Evolutionary conservation across 116 monocot species (phyloP), one percentile per base, ranked within the genome.

Genomic region (Dioscorea cayenensis): DNA sequence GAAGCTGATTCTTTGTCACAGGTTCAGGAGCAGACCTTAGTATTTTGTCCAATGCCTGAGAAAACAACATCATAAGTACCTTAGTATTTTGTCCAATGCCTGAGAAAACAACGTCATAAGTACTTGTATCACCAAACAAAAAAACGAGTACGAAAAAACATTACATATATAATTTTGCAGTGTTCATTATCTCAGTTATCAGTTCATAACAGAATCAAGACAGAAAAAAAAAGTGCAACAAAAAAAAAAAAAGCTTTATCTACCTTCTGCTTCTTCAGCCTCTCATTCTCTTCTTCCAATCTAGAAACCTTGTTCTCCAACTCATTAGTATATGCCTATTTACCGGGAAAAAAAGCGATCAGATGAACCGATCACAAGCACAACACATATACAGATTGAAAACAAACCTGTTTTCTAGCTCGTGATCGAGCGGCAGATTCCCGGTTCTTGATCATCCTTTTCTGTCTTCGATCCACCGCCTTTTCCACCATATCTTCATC

Each of bases 381-480:
- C 5, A 69, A 27, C 51, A 12, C 43, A 43, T 8, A 58, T 12
- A 36, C 20, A 50, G 19, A 75, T 14, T 51, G 11, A 2, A 64
- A 25, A 28, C 69, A 25, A 28, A 85, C 94, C 84, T 90, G 90
- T 68, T 94, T 94, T 80, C 90, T 83, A 67, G 87, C 90, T 68
- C 94, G 85, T 38, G 90, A 94, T n/a, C 94, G 76, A 7, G 94
- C 90, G 65, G 94, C 94, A 51, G 94, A 94, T 68, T 94, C 94
- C 68, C 94, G 73, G 74, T 94, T 94, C 83, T 94, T 94, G 50
- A 89, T 90, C 89, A 91, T 91, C 81, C 91, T 95, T 83, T 91
- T 95, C 78, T 86, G 86, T 80, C 84, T 86, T 77, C 91, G 85
- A 75, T 88, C 94, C 52, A 87, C 89, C 2, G 78, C 55, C 84